These are phyloP conservation scores for Elymus sibiricus DNA, from an alignment of 176 grass and related monocot genomes.

Conservation along the genomic window DNA sequence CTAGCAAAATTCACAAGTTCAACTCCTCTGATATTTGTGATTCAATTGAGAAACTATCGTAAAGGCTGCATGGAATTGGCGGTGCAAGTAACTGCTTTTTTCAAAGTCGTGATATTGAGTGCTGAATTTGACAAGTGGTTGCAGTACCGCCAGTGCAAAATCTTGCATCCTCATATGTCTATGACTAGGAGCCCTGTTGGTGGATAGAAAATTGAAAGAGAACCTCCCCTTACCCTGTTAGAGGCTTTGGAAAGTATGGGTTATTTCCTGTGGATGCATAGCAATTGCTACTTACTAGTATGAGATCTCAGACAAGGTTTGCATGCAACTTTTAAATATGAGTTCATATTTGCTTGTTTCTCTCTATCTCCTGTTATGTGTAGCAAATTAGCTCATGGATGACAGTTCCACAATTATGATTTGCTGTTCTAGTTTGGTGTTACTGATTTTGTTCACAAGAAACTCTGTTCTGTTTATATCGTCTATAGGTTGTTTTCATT, in stretches of 20 bases:
- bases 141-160: neutral
- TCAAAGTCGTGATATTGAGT: neutral
- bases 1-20: neutral
- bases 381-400: neutral
- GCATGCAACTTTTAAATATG: neutral
- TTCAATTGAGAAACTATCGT: neutral
- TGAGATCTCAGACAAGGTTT: neutral
- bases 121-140: neutral
- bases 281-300: neutral
- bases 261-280: neutral
- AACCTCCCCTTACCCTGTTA: neutral
- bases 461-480: neutral
- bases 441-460: neutral
- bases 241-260: neutral
- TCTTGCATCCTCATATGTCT: neutral
- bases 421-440: neutral
- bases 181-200: neutral
- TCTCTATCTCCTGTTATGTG: neutral
- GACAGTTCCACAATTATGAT: neutral
- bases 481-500: neutral
- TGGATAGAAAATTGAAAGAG: slow-evolving; percentile 25
- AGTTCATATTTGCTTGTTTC: neutral
- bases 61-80: neutral
- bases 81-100: neutral
- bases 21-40: neutral